A percentile compares a stretch with the other conserved stretches of the same genome.
Conservation (phyloP, 331 rosid genomes). For the Quercus lobata region DNA sequence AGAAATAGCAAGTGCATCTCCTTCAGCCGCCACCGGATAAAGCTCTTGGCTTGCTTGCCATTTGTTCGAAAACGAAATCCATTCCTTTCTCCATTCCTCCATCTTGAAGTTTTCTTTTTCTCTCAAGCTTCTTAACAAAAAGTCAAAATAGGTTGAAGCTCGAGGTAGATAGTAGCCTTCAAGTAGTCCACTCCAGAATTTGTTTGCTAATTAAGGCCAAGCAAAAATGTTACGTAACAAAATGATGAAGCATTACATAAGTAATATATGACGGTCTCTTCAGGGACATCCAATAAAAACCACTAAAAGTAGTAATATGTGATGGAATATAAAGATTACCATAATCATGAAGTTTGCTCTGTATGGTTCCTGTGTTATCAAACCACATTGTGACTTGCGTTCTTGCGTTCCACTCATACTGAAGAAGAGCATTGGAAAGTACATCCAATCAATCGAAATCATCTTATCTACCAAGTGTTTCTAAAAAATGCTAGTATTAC, state of each 20-base stretch:
- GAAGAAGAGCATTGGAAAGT: slow-evolving; percentile 20
- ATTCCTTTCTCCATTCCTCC: too few species aligned
- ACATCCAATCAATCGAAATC: neutral
- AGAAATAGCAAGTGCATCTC: slow-evolving; percentile 71
- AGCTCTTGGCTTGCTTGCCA: too few species aligned
- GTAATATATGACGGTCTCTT: neutral
- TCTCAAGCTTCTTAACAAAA: too few species aligned
- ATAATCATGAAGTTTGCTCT: slow-evolving; percentile 89
- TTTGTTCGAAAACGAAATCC: too few species aligned
- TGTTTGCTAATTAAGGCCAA: slow-evolving; percentile 56
- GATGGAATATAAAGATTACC: slow-evolving; percentile 40
- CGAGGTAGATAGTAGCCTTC: slow-evolving; percentile 83
- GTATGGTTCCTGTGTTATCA: slow-evolving; percentile 64
- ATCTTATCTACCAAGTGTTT: neutral
- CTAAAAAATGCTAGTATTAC: neutral
- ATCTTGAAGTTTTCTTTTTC: too few species aligned
- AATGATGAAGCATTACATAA: neutral
- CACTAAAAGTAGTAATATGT: neutral
- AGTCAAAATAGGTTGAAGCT: slow-evolving; percentile 57
- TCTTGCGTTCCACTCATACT: slow-evolving; percentile 99
- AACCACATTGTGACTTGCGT: slow-evolving; percentile 97
- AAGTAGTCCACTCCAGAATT: slow-evolving; percentile 80
- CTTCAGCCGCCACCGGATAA: slow-evolving; percentile 64
- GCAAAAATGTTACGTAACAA: neutral
- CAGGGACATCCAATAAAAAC: neutral